Base-by-base conservation (phyloP, 495 filamentous ascomycete genomes). In the Tuber magnatum region DNA sequence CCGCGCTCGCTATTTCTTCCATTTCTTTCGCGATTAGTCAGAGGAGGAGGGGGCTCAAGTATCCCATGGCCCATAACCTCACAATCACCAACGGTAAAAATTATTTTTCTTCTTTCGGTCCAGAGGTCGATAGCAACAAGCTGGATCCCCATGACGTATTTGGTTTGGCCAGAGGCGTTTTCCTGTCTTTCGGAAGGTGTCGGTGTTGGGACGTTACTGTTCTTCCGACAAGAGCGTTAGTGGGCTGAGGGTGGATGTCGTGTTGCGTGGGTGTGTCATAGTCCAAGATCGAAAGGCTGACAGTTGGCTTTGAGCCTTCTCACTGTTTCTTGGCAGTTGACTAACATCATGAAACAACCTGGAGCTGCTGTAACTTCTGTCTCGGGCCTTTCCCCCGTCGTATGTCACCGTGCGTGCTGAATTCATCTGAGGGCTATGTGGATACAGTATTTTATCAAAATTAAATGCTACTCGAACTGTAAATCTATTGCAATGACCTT, bases 191-290 rank as follows among this genome's bases (percentile, higher is more conserved):
- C 35, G 14, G 28, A 65, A 35, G 56, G 28, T 65, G 28, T 35
- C 56, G 56, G 56, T 35, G 56, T 65, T 35, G 56, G 56, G 32
- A 14, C 28, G 28, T 65, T 65, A 35, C 16, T 20, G 56, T 65
- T 65, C 8, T 35, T 65, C 56, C 56, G 28, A 20, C 28, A 32
- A 35, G 28, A 65, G 32, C 32, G 28, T 35, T 18, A 35, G 56
- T 32, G 14, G 56, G 56, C 56, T 65, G 56, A 65, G 28, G 56
- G 56, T 18, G 56, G 56, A 65, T 65, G 56, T 61, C 16, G 56
- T 35, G 56, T 65, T 65, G 56, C 32, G 56, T 65, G 28, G 12
- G 56, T 65, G 56, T 65, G 56, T 65, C 56, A 65, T 65, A 65
- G 56, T 35, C 56, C 28, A 65, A 20, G 28, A 65, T 65, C 5